phyloP scores from a whole-genome alignment of 169 alveolate genomes.

The Perkinsus chesapeaki region DNA sequence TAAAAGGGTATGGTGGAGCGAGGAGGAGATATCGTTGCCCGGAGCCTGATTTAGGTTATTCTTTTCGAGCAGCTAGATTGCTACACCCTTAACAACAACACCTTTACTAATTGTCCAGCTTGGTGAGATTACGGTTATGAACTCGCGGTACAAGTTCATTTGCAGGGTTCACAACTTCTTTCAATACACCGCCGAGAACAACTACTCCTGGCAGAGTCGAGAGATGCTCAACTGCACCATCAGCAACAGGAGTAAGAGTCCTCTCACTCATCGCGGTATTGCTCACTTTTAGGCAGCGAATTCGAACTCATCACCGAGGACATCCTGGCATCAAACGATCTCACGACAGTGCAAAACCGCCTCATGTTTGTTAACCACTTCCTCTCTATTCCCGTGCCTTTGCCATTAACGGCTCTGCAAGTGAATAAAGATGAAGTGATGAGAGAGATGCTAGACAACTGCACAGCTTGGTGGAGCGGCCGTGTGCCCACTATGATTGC shows the following conservation, averaged over 20 bases:
- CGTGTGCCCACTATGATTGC: neutral
- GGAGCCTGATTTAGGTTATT: neutral
- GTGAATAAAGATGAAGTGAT: neutral
- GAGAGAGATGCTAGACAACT: neutral
- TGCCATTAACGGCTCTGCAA: neutral
- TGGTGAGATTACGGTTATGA: neutral
- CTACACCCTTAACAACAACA: neutral
- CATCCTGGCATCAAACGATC: neutral
- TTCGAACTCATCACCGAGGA: neutral
- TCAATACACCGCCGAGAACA: neutral
- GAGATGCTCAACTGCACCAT: conserved; percentile 1
- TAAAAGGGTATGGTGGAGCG: neutral
- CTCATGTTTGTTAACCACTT: neutral
- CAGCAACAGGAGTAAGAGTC: neutral
- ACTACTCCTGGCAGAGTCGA: neutral
- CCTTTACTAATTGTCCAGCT: neutral
- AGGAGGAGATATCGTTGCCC: neutral
- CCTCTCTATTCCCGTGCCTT: neutral
- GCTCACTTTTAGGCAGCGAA: neutral
- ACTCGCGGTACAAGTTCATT: neutral
- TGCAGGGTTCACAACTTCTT: neutral
- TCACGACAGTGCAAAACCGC: neutral
- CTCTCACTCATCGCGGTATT: neutral
- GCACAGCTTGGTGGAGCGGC: neutral
- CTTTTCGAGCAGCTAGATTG: neutral